Evolutionary conservation across 768 basidiomycete genomes (phyloP).

Genomic region (Tricholoma sp.): DNA sequence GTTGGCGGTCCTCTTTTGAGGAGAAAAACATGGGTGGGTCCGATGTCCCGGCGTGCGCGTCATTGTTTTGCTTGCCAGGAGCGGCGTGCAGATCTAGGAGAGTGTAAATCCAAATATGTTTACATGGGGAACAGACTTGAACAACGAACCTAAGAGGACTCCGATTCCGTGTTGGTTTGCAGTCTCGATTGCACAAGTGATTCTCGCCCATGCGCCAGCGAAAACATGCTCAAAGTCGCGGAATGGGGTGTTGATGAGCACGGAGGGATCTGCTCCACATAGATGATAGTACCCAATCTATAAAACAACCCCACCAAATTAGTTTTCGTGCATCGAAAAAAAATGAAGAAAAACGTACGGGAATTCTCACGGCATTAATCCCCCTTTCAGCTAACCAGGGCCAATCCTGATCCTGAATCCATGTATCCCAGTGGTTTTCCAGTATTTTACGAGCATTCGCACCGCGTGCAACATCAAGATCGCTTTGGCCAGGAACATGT

Average conservation of each 20-base stretch:
- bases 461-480: constrained; percentile 65
- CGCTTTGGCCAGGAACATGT: constrained; percentile 52
- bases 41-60: constrained; percentile 63
- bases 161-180: constrained; percentile 61
- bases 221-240: constrained; percentile 43
- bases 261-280: constrained; percentile 46
- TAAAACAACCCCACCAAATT: background rate
- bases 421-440: constrained; percentile 72
- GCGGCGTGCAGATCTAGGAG: constrained; percentile 64
- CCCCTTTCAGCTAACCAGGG: constrained; percentile 51
- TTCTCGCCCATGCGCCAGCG: constrained; percentile 62
- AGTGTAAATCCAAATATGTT: background rate
- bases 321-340: constrained; percentile 2
- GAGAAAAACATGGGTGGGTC: constrained; percentile 46
- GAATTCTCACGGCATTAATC: constrained; percentile 57
- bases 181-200: constrained; percentile 52
- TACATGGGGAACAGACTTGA: background rate
- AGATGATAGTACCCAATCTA: constrained; percentile 76
- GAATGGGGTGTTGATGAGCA: constrained; percentile 66
- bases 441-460: constrained; percentile 39
- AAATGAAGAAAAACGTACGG: constrained; percentile 38
- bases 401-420: constrained; percentile 64
- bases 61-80: constrained; percentile 70
- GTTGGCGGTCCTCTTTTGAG: constrained; percentile 35
- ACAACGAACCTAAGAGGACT: constrained; percentile 57